Evolutionary conservation across 2,329 filamentous ascomycete species (phyloP).

Genomic region (Mycosphaerella arachidis): DNA sequence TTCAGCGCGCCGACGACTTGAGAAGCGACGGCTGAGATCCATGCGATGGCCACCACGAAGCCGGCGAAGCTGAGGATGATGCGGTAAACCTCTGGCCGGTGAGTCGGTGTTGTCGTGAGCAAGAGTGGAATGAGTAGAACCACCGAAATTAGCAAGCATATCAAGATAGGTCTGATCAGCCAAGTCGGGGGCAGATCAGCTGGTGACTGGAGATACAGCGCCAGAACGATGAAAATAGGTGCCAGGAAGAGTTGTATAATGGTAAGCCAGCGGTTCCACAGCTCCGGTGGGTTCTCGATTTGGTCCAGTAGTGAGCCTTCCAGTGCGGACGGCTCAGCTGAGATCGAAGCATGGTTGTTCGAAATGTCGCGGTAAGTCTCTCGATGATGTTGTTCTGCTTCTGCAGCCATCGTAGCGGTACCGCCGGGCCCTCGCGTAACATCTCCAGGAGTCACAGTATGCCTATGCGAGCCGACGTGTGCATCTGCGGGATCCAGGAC

Average conservation of each 20-base stretch:
- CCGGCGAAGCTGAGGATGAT: conserved; percentile 80
- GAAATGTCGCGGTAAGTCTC: conserved; percentile 21
- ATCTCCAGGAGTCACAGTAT: conserved; percentile 12
- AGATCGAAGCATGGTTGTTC: conserved; percentile 2
- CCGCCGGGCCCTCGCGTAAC: conserved; percentile 31
- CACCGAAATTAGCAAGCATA: conserved; percentile 53
- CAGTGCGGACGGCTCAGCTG: conserved; percentile 12
- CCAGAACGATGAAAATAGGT: conserved; percentile 73
- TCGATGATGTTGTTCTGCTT: conserved; percentile 25
- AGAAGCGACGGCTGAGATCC: conserved; percentile 93
- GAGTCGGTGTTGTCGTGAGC: conserved; percentile 61
- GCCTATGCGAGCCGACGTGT: conserved; percentile 9
- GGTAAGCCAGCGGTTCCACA: conserved; percentile 91
- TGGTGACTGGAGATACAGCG: conserved; percentile 48
- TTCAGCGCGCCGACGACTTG: conserved; percentile 96
- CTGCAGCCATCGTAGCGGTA: conserved; percentile 31
- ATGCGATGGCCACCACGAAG: conserved; percentile 85
- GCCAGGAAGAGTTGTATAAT: conserved; percentile 80
- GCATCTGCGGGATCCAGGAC: conserved; percentile 13
- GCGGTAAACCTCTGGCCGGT: conserved; percentile 64
- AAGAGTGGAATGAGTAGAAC: conserved; percentile 63
- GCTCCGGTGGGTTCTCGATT: conserved; percentile 16
- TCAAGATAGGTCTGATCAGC: conserved; percentile 50
- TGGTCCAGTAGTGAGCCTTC: conserved; percentile 2
- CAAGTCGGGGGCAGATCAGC: conserved; percentile 51